Base-by-base conservation (phyloP, 805 yeast species). In the Saccharomyces eubayanus region DNA sequence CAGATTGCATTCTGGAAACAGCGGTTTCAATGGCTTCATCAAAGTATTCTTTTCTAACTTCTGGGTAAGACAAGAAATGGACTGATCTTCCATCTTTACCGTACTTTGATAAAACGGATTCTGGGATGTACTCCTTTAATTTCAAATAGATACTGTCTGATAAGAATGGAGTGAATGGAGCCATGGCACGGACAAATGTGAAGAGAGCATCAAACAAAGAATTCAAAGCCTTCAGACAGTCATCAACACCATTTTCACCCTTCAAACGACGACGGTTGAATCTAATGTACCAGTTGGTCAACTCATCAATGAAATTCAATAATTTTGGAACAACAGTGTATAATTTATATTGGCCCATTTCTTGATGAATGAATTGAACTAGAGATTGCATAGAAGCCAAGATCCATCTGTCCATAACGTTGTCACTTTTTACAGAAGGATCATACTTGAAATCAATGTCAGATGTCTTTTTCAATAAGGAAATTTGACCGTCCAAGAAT, bases 261-360 rank as follows among this genome's bases (percentile, higher is more conserved):
- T 94, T 94, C 67, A 94, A 82, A 79, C 99, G 92, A 77, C 89
- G 84, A 77, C 99, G 91, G 78, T 94, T 94, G 74, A 94, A 88
- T 73, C 99, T 86, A 71, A 94, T 94, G 77, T 94, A 94, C 98
- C 98, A 94, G 77, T 94, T 94, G 61, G 99, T 94, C 73, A 94
- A 81, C 68, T 89, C 89, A 67, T 94, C 99, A 70, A 94, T 87
- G 72, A 94, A 85, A 55, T 81, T 79, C 67, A 94, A 80, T 67
- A 94, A 76, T 67, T 85, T 87, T 64, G 99, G 97, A 61, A 94
- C 98, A 62, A 94, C 99, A 47, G 97, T 90, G 75, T 89, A 94
- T 60, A 94, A 78, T 73, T 96, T 82, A 77, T 94, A 94, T 59
- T 81, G 87, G 51, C 70, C 73, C 99, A 94, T 94, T 77, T 94